A percentile compares a stretch with the other conserved stretches of the same genome.
Evolutionary conservation across 2,329 filamentous ascomycete genomes (phyloP).

Genomic region (Neonectria ditissima): DNA sequence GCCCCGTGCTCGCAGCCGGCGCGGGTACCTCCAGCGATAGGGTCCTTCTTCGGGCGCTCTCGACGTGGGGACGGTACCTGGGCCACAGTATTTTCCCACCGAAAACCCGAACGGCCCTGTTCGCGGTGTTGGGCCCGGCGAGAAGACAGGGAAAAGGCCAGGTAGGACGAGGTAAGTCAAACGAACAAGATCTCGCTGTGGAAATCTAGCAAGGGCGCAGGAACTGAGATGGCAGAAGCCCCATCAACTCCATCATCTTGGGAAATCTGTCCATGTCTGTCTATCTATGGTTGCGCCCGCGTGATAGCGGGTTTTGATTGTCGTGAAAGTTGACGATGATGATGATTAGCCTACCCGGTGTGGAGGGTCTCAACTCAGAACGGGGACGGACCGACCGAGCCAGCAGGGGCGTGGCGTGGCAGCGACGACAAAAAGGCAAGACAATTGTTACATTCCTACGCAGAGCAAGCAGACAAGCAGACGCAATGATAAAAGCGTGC

Average conservation of each 20-base stretch:
- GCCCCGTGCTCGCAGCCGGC: background rate
- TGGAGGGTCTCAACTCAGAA: constrained; percentile 11
- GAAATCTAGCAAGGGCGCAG: background rate
- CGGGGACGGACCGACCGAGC: constrained; percentile 25
- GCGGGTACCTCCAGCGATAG: constrained; percentile 19
- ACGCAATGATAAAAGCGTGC: constrained; percentile 28
- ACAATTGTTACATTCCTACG: background rate
- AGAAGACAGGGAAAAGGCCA: background rate
- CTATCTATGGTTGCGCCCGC: constrained; percentile 13
- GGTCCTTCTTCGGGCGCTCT: constrained; percentile 30
- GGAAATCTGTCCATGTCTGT: constrained; percentile 8
- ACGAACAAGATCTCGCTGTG: background rate
- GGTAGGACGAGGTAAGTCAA: constrained; percentile 1
- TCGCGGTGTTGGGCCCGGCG: background rate
- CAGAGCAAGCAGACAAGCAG: constrained; percentile 6
- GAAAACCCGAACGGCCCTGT: constrained; percentile 8
- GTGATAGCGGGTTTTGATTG: constrained; percentile 11
- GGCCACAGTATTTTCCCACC: constrained; percentile 13
- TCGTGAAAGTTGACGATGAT: constrained; percentile 25
- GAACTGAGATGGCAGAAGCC: background rate
- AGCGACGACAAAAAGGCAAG: background rate
- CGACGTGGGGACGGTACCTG: constrained; percentile 8
- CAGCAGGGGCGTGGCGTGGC: constrained; percentile 14
- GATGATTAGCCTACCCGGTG: constrained; percentile 7
- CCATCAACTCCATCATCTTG: background rate